Base-by-base conservation (phyloP, 2,329 filamentous ascomycete species). In the Talaromyces funiculosus region DNA sequence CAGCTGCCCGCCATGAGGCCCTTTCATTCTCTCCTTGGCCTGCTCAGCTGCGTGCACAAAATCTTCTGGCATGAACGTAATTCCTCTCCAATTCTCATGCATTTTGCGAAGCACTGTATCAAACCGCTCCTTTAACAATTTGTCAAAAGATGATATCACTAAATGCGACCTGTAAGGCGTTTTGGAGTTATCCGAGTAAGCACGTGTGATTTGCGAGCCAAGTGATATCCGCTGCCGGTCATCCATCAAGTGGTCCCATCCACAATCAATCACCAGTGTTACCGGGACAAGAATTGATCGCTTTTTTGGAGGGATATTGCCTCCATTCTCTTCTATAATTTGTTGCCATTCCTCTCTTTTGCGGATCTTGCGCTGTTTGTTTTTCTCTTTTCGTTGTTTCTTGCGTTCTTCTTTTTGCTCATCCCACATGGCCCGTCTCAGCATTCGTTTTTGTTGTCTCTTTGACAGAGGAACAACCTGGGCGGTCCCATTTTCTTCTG, bases 171-270 rank as follows among this genome's bases (percentile, higher is more conserved):
- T 84, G 71, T 84, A 92, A 7, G 72, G 76, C 0, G 88, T 82
- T 60, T 83, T 85, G 62, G 84, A 84, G 75, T 97, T 97, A 69
- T 96, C 91, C 20, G 92, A 91, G 75, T 99, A 99, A 61, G 84
- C 89, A 60, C 94, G 82, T 8, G 91, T 96, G 63, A 99, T 81
- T 74, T 99, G 94, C 61, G 86, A 85, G 1, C 85, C 85, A 12
- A 99, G 82, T 4, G 91, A 96, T 59, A 92, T 86, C 31, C 90
- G 80, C 76, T 99, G 94, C 67, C 89, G 88, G 38, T 93, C 89
- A 55, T 82, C 82, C 94, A 99, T 99, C 70, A 92, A 84, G 43
- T 89, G 81, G 73, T 99, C 92, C 72, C 95, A 99, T 66, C 90
- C 86, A 76, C 93, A 97, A 77, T 99, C 94, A 64, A 99, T 79